Evolutionary conservation across 2,329 filamentous ascomycete genomes (phyloP).

Genomic region (Colletotrichum lini): DNA sequence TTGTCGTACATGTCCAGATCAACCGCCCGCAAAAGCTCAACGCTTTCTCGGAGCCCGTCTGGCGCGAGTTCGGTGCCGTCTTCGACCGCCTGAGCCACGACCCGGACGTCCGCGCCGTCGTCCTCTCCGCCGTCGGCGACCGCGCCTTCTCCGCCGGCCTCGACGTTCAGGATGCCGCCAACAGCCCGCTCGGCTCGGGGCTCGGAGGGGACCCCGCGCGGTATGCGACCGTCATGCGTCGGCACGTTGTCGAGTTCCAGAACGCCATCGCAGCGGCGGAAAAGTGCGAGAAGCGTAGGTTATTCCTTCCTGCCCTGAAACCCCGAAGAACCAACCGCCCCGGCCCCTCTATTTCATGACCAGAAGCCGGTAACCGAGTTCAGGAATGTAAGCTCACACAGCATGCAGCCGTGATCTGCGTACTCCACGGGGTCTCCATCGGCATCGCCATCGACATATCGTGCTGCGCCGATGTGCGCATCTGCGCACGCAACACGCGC

Average conservation of each 20-base stretch:
- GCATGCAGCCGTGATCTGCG: conserved; percentile 79
- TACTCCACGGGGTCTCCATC: conserved; percentile 83
- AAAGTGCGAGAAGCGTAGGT: conserved; percentile 87
- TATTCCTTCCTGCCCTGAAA: conserved; percentile 5
- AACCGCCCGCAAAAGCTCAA: conserved; percentile 91
- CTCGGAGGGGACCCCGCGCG: conserved; percentile 72
- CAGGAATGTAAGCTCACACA: conserved; percentile 39
- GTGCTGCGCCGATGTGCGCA: conserved; percentile 78
- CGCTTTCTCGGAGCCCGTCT: conserved; percentile 88
- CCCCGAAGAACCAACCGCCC: background rate
- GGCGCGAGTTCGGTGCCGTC: conserved; percentile 82
- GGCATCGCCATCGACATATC: conserved; percentile 84
- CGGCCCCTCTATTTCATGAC: background rate
- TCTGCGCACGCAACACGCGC: conserved; percentile 71
- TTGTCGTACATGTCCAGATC: conserved; percentile 93
- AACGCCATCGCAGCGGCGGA: conserved; percentile 82
- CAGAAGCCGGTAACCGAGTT: background rate
- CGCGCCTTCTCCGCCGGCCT: conserved; percentile 89
- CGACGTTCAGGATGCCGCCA: conserved; percentile 79
- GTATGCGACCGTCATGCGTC: conserved; percentile 72
- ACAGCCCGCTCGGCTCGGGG: conserved; percentile 58
- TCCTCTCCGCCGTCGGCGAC: conserved; percentile 86
- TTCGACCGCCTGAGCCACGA: conserved; percentile 82
- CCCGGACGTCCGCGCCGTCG: conserved; percentile 79
- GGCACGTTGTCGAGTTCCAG: conserved; percentile 86